Evolutionary conservation across 805 yeast species (phyloP).

Genomic region (Candida manassasensis): DNA sequence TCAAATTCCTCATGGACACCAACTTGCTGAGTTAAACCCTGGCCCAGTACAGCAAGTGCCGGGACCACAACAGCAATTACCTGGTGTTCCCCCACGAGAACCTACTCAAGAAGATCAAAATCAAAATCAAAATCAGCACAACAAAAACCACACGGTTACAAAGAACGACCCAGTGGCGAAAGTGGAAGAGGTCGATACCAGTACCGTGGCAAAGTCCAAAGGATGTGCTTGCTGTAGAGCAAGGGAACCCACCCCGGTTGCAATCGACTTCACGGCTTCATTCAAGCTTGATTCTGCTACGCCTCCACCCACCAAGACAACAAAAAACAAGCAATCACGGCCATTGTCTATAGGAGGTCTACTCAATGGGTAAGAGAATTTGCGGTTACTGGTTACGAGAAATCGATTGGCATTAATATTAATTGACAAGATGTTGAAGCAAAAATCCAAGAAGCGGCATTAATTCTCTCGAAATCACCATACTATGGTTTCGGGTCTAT

Average conservation of each 20-base stretch:
- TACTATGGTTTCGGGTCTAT: no score
- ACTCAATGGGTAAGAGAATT: conserved; percentile 21
- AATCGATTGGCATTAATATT: no score
- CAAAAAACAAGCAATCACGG: conserved; percentile 7
- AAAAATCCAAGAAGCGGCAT: no score
- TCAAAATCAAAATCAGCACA: no score
- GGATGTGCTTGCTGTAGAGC: conserved; percentile 3
- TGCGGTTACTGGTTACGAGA: background rate
- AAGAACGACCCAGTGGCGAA: no score
- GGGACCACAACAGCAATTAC: conserved; percentile 5
- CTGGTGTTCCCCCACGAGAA: no score
- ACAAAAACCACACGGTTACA: no score
- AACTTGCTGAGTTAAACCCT: background rate
- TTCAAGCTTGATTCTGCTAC: conserved; percentile 6
- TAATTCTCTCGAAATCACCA: no score
- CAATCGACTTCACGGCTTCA: conserved; percentile 19
- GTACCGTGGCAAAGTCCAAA: background rate
- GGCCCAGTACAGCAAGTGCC: conserved; percentile 2
- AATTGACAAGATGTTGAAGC: no score
- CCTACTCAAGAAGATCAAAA: no score
- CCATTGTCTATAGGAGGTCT: conserved; percentile 38
- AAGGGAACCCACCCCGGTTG: conserved; percentile 11
- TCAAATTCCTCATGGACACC: background rate
- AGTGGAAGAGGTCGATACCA: no score
- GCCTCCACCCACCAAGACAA: background rate